These are phyloP conservation scores for Moesziomyces globuligerus DNA, from an alignment of 1,284 basidiomycete species.

Conservation along the genomic window DNA sequence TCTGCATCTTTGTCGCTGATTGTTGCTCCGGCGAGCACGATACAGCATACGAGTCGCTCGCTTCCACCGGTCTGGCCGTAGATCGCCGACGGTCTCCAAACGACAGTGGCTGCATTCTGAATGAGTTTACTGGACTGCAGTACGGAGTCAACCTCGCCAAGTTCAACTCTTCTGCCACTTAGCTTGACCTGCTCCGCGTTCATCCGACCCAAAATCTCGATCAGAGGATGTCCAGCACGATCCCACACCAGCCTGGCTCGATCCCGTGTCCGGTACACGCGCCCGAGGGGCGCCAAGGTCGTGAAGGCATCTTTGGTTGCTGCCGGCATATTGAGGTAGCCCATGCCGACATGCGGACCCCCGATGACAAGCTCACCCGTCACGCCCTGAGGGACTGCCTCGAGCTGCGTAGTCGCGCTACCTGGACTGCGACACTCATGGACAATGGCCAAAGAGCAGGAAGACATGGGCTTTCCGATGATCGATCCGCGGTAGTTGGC, in stretches of 20 bases:
- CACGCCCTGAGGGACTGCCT: slow-evolving; percentile 7
- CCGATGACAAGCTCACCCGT: slow-evolving; percentile 29
- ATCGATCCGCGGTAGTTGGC: slow-evolving; percentile 23
- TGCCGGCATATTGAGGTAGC: slow-evolving; percentile 19
- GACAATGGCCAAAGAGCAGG: slow-evolving; percentile 24
- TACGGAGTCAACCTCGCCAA: slow-evolving; percentile 20
- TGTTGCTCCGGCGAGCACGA: neutral
- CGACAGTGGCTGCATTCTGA: slow-evolving; percentile 4
- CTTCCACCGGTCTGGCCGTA: slow-evolving; percentile 1
- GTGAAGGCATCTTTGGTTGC: slow-evolving; percentile 15
- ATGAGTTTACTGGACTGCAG: slow-evolving; percentile 9
- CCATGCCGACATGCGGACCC: slow-evolving; percentile 24
- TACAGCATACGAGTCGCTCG: slow-evolving; percentile 8
- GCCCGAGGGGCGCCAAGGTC: slow-evolving; percentile 6
- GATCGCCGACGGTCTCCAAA: slow-evolving; percentile 4
- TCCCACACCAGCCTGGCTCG: slow-evolving; percentile 23
- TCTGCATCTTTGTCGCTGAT: slow-evolving; percentile 3
- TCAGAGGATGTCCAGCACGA: slow-evolving; percentile 8
- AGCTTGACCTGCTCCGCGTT: slow-evolving; percentile 30
- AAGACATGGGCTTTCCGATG: slow-evolving; percentile 17
- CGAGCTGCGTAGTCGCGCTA: neutral
- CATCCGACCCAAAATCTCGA: slow-evolving; percentile 33
- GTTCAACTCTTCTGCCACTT: slow-evolving; percentile 22
- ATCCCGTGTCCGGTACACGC: slow-evolving; percentile 22
- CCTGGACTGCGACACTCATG: neutral